Evolutionary conservation across 2,329 filamentous ascomycete species (phyloP), one percentile per base, ranked within the genome.

Genomic region (Periconia macrospinosa): DNA sequence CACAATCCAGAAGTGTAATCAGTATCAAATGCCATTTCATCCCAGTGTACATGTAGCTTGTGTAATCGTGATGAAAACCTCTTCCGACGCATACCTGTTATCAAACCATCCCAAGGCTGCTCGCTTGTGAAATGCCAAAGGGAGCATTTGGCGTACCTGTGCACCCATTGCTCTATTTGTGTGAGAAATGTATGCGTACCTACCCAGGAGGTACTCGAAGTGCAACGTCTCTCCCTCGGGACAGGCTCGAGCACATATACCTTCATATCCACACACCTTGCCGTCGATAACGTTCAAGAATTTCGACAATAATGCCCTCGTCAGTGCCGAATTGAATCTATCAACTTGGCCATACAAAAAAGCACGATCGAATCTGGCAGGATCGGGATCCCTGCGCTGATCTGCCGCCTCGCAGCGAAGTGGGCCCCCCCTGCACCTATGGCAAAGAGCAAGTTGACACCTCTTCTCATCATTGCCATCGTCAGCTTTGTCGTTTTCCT

Each of bases 401-500:
- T 44, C 42, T 23, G 42, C 42, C 42, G 42, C 42, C 7, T 23
- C 42, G 42, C 42, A 27, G 18, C 18, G 2, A 15, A 17, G 15
- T 10, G 13, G 8, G 17, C 20, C 7, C 18, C 41, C n/a, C 18
- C 20, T n/a, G 20, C 43, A 18, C 30, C 30, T 49, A 69, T 71
- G 68, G 65, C 56, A 49, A 64, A 66, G 52, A 60, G 62, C 50
- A 70, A 62, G 41, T 55, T 65, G 42, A 54, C 70, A 20, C 70
- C 72, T 1, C 52, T 73, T 35, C 58, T 74, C 40, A 69, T 69
- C 42, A 50, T 70, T 14, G 53, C 57, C 18, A 53, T 63, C n/a
- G 57, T 65, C 37, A 42, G 67, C 30, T 59, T 74, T 46, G 65
- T 77, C 53, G 63, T 75, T 52, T 74, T 78, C 59, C 67, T 78